A percentile compares a stretch with the other conserved stretches of the same genome.
Conservation (phyloP, 2,329 filamentous ascomycete genomes). For the Teratosphaeria zuluensis region DNA sequence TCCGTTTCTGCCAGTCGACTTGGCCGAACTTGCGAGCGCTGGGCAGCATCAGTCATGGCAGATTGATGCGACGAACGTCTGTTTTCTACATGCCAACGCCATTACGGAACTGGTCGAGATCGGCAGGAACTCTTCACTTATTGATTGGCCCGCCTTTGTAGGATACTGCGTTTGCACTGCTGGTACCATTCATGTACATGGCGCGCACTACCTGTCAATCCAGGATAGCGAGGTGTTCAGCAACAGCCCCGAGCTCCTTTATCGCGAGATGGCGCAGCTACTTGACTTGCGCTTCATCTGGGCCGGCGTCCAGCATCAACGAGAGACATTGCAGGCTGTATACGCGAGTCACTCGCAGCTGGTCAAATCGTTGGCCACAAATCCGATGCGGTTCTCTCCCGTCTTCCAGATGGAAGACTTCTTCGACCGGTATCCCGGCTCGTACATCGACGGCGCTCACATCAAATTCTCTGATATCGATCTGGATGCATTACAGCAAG, state of each 20-base stretch:
- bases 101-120: slow-evolving; percentile 75
- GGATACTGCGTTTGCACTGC: slow-evolving; percentile 81
- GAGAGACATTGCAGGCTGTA: slow-evolving; percentile 66
- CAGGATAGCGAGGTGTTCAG: slow-evolving; percentile 54
- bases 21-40: slow-evolving; percentile 67
- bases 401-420: slow-evolving; percentile 82
- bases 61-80: slow-evolving; percentile 81
- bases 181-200: slow-evolving; percentile 80
- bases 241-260: slow-evolving; percentile 58
- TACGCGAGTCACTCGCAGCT: slow-evolving; percentile 71
- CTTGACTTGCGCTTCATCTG: slow-evolving; percentile 65
- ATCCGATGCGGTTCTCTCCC: slow-evolving; percentile 62
- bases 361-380: slow-evolving; percentile 61
- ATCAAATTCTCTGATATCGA: slow-evolving; percentile 59
- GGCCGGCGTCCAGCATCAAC: slow-evolving; percentile 70
- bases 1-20: slow-evolving; percentile 75
- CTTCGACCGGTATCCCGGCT: slow-evolving; percentile 69
- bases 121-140: slow-evolving; percentile 60
- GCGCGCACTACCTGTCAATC: slow-evolving; percentile 62
- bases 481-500: slow-evolving; percentile 32
- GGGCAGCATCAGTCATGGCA: slow-evolving; percentile 89
- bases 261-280: slow-evolving; percentile 70
- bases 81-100: slow-evolving; percentile 77
- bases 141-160: slow-evolving; percentile 80
- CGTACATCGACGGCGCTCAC: slow-evolving; percentile 64